These are phyloP conservation scores for Claviceps fusiformis DNA, from an alignment of 2,329 filamentous ascomycete species.

Conservation along the genomic window DNA sequence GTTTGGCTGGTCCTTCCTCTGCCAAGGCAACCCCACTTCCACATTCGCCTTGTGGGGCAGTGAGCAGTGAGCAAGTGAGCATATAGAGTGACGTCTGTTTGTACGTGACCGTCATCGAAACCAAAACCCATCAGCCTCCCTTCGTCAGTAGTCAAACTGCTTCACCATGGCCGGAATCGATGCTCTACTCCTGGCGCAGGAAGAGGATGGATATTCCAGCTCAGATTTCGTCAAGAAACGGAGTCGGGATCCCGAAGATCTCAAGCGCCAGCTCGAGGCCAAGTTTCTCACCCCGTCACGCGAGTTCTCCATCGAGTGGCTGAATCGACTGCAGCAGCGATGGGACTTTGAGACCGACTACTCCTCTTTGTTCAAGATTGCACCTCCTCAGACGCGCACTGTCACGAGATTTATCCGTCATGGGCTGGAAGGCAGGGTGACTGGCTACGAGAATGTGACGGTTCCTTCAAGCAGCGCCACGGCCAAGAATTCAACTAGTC, in stretches of 20 bases:
- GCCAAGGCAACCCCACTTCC: neutral
- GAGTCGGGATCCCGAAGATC: slow-evolving; percentile 37
- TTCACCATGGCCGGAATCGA: slow-evolving; percentile 22
- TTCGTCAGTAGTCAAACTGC: neutral
- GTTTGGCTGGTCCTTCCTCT: neutral
- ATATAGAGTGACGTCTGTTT: neutral
- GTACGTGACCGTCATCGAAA: slow-evolving; percentile 1
- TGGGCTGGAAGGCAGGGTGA: slow-evolving; percentile 83
- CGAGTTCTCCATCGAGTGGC: slow-evolving; percentile 71
- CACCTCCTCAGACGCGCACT: slow-evolving; percentile 86
- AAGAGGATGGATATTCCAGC: slow-evolving; percentile 8
- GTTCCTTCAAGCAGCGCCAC: slow-evolving; percentile 79
- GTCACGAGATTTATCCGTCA: slow-evolving; percentile 85
- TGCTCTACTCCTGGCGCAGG: slow-evolving; percentile 18
- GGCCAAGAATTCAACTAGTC: slow-evolving; percentile 87
- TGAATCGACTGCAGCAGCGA: slow-evolving; percentile 74
- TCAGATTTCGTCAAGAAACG: slow-evolving; percentile 3
- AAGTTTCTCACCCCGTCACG: slow-evolving; percentile 69
- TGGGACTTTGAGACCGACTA: slow-evolving; percentile 78
- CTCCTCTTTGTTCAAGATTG: slow-evolving; percentile 72
- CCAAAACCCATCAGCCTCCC: neutral
- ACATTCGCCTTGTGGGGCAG: neutral
- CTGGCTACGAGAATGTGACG: slow-evolving; percentile 87
- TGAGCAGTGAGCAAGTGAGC: no score
- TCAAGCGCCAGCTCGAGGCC: slow-evolving; percentile 59